A percentile compares a stretch with the other conserved stretches of the same genome.
These are phyloP conservation scores for Amborella trichopoda DNA, from an alignment of 164 flowering plant genomes.

Conservation along the genomic window DNA sequence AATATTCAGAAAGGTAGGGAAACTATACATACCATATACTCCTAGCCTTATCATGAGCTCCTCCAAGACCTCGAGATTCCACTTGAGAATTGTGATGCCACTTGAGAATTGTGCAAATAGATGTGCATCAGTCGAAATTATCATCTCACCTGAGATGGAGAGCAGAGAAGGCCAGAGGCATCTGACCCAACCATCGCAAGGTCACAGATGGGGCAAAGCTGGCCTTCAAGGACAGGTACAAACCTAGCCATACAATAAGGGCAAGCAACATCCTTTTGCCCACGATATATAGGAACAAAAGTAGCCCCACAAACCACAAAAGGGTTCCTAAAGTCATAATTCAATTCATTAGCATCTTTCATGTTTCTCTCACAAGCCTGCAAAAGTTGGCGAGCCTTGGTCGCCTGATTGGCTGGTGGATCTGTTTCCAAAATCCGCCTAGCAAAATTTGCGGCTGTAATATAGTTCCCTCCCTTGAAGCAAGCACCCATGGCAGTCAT, in stretches of 20 bases:
- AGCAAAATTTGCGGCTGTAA: conserved; percentile 59
- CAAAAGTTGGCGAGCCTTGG: conserved; percentile 56
- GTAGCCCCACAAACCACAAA: conserved; percentile 84
- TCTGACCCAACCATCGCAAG: conserved; percentile 63
- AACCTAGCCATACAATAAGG: conserved; percentile 62
- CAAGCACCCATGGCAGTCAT: conserved; percentile 38
- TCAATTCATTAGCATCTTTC: conserved; percentile 35
- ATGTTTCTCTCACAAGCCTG: conserved; percentile 31
- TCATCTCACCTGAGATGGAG: conserved; percentile 65
- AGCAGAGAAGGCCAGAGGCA: conserved; percentile 77
- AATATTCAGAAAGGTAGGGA: too few relatives aligned
- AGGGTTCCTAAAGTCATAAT: conserved; percentile 75
- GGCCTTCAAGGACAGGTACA: conserved; percentile 56
- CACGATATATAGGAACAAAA: conserved; percentile 63
- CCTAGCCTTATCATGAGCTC: too few relatives aligned
- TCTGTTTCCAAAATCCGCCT: conserved; percentile 56
- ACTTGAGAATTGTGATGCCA: too few relatives aligned
- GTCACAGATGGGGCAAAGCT: conserved; percentile 60
- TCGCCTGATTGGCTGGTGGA: conserved; percentile 39
- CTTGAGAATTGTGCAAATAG: too few relatives aligned
- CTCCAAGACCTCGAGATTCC: too few relatives aligned
- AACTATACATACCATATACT: too few relatives aligned
- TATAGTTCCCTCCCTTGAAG: conserved; percentile 49
- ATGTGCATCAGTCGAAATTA: too few relatives aligned
- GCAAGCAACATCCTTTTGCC: conserved; percentile 66